These are phyloP conservation scores for Mycena alexandri DNA, from an alignment of 768 basidiomycete genomes.

Conservation along the genomic window DNA sequence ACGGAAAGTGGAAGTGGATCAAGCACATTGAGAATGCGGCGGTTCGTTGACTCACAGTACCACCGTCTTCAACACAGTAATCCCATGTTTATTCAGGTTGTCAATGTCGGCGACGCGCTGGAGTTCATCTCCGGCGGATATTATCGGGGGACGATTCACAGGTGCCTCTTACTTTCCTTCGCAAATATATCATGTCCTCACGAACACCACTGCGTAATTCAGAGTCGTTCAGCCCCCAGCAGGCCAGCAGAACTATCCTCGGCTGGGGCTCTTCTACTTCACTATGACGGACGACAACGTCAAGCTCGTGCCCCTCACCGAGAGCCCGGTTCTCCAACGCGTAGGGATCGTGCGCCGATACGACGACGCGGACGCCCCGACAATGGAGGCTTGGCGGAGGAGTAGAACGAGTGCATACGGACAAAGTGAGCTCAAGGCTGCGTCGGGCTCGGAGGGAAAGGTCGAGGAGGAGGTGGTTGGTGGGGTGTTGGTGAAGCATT, in stretches of 20 bases:
- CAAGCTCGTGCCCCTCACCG: conserved; percentile 56
- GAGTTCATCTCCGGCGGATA: conserved; percentile 73
- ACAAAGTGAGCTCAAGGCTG: conserved; percentile 55
- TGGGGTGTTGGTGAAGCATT: conserved; percentile 69
- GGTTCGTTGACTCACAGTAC: too few species aligned
- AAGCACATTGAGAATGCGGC: conserved; percentile 70
- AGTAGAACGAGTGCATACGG: conserved; percentile 67
- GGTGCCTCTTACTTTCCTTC: conserved; percentile 27
- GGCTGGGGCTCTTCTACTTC: conserved; percentile 73
- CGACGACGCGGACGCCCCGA: conserved; percentile 59
- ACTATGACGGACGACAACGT: conserved; percentile 63
- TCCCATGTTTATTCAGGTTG: conserved; percentile 51
- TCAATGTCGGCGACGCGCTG: conserved; percentile 71
- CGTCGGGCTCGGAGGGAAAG: conserved; percentile 52
- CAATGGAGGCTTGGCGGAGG: conserved; percentile 66
- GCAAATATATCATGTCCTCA: too few species aligned
- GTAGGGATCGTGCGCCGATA: conserved; percentile 56
- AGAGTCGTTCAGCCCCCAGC: conserved; percentile 71
- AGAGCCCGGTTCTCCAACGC: conserved; percentile 63
- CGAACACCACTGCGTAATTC: background rate
- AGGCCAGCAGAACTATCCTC: conserved; percentile 62
- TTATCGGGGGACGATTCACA: conserved; percentile 70
- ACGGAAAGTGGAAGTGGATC: conserved; percentile 70
- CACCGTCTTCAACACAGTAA: too few species aligned
- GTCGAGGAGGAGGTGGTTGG: conserved; percentile 69